Conservation (phyloP, 768 basidiomycete genomes). For the Xerocomus potaroensis region DNA sequence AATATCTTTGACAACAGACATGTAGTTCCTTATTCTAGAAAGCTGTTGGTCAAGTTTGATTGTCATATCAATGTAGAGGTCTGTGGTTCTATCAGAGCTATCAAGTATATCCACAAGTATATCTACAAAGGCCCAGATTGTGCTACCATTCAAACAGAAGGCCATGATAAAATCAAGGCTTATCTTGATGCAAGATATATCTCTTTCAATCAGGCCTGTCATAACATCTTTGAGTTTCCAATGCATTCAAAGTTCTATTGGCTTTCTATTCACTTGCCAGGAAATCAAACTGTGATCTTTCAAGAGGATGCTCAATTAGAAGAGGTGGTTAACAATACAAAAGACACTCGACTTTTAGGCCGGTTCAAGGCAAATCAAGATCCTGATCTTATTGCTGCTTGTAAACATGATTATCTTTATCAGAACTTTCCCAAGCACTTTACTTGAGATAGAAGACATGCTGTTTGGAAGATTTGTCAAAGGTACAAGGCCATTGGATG, state of each 20-base stretch:
- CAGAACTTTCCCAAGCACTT: slow-evolving; percentile 33
- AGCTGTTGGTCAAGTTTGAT: slow-evolving; percentile 21
- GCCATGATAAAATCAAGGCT: too few relatives aligned
- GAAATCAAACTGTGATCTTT: slow-evolving; percentile 16
- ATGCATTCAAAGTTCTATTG: too few relatives aligned
- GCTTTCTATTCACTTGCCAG: too few relatives aligned
- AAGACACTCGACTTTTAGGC: slow-evolving; percentile 26
- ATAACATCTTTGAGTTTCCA: too few relatives aligned
- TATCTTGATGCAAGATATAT: too few relatives aligned
- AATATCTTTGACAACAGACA: too few relatives aligned
- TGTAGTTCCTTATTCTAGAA: slow-evolving; percentile 30
- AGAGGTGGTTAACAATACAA: slow-evolving; percentile 7
- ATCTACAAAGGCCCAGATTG: too few relatives aligned
- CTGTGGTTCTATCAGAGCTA: not conserved
- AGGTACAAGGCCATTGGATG: slow-evolving; percentile 18
- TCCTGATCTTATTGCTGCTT: slow-evolving; percentile 1
- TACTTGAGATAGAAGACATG: slow-evolving; percentile 19
- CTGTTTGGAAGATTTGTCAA: slow-evolving; percentile 27
- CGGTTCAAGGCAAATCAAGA: slow-evolving; percentile 31
- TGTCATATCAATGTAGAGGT: not conserved
- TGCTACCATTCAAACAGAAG: too few relatives aligned
- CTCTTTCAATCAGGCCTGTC: too few relatives aligned
- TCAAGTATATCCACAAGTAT: too few relatives aligned
- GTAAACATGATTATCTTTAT: slow-evolving; percentile 23
- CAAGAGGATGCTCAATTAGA: slow-evolving; percentile 24